Percentiles rank a stretch among this genome's conserved stretches.
These are phyloP conservation scores for Hymenotorrendiella dingleyae DNA, from an alignment of 2,329 filamentous ascomycete genomes.

Conservation along the genomic window DNA sequence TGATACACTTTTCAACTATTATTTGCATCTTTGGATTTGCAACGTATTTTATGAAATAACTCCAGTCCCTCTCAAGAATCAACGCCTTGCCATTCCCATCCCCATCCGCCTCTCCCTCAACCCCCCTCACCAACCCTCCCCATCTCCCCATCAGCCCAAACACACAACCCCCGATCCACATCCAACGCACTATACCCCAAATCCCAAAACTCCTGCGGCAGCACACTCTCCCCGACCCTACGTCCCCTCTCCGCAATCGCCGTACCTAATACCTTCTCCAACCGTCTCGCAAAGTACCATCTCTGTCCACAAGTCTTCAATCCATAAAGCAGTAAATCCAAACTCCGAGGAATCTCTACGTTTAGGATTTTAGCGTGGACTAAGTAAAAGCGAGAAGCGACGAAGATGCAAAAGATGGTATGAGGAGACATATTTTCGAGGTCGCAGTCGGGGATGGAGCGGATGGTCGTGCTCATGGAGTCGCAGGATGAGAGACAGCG, in stretches of 20 bases:
- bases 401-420: constrained; percentile 16
- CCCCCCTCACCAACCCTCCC: no score
- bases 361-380: constrained; percentile 15
- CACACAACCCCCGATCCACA: constrained; percentile 12
- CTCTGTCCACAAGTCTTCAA: constrained; percentile 17
- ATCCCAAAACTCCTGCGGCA: constrained; percentile 15
- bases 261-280: constrained; percentile 10
- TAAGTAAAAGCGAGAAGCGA: constrained; percentile 14
- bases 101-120: no score
- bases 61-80: no score
- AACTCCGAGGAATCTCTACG: constrained; percentile 12
- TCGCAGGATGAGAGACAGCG: constrained; percentile 14
- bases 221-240: constrained; percentile 4
- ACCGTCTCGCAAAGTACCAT: constrained; percentile 13
- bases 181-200: constrained; percentile 14
- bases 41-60: no score
- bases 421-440: constrained; percentile 14
- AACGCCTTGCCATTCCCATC: no score
- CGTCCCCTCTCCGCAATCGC: constrained; percentile 14
- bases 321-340: constrained; percentile 13
- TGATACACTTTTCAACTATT: no score
- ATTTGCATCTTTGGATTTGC: no score
- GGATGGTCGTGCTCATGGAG: constrained; percentile 11
- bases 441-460: constrained; percentile 10
- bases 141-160: constrained; percentile 6